phyloP scores from a whole-genome alignment of 2,329 filamentous ascomycete genomes.

The Xylaria sp. region DNA sequence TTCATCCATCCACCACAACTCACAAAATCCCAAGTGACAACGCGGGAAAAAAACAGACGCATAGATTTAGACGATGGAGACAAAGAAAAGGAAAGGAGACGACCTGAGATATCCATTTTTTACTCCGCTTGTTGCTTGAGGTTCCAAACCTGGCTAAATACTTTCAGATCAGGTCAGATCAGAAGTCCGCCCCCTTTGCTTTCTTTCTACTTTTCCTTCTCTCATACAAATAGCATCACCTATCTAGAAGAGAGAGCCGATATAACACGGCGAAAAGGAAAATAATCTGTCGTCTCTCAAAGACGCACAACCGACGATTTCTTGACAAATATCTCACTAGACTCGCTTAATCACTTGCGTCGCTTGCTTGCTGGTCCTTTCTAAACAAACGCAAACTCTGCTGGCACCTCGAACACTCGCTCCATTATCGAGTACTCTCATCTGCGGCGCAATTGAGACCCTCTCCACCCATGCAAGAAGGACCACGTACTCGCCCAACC shows the following conservation, averaged over 20 bases:
- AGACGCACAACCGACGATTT: slow-evolving; percentile 6
- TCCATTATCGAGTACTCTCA: slow-evolving; percentile 16
- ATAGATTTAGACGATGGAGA: neutral
- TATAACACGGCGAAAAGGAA: slow-evolving; percentile 5
- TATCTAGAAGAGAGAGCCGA: slow-evolving; percentile 23
- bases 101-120: slow-evolving; percentile 20
- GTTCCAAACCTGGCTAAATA: neutral
- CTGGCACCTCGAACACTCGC: slow-evolving; percentile 26
- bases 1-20: slow-evolving; percentile 1
- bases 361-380: slow-evolving; percentile 19
- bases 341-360: slow-evolving; percentile 19
- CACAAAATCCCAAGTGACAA: neutral
- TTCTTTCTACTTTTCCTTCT: slow-evolving; percentile 17
- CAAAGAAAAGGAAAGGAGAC: slow-evolving; percentile 11
- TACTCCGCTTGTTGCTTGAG: slow-evolving; percentile 1
- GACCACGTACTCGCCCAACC: slow-evolving; percentile 6
- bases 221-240: slow-evolving; percentile 15
- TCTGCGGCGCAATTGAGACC: slow-evolving; percentile 10
- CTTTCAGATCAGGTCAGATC: slow-evolving; percentile 6
- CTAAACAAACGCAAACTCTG: slow-evolving; percentile 28
- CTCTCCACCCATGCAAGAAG: neutral
- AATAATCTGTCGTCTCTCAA: slow-evolving; percentile 3
- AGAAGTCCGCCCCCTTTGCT: neutral
- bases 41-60: neutral
- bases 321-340: slow-evolving; percentile 16